Base-by-base conservation (phyloP, 2,329 filamentous ascomycete genomes). In the Mycosphaerelloides madeirae region DNA sequence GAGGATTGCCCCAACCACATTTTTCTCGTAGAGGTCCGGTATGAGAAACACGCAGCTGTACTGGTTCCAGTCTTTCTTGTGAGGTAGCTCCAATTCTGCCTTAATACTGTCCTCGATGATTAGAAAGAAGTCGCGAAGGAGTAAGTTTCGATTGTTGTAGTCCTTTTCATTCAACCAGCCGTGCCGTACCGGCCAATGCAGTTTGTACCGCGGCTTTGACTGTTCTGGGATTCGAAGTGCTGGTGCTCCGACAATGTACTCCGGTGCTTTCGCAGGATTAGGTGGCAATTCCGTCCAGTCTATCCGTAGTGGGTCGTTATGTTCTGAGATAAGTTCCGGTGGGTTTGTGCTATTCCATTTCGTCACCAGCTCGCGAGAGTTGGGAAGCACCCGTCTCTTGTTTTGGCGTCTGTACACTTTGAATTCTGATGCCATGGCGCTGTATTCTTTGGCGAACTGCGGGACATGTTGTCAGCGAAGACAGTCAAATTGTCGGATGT, bases 31-130 rank as follows among this genome's bases (percentile, higher is more conserved):
- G 8, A 98, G 75, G 64, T 98, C 93, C 0, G 93, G 93, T 36
- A 98, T 94, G 52, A 98, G 83, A 60, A 97, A 88, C n/a, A 96
- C 90, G 57, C 89, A 96, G 59, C 87, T 93, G 68, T 96, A 97
- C 64, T 94, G 86, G 43, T 79, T 78, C 82, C 90, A 94, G 40
- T 91, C 83, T 57, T 84, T 85, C 59, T 85, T 85, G 52, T 80
- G 82, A 20, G 77, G 82, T 32, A 96, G 67, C 1, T 85, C 87
- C 7, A 97, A 75, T 60, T 97, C 88, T n/a, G 79, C 81, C 53
- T 84, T 84, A 58, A 98, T 84, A 1, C 89, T 87, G 53, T 89
- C 84, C 61, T 95, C 88, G 11, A 97, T 69, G 25, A 97, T 84
- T 11, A 84, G 81, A 57, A 93, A 87, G 44, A 97, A 84, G 61